These are phyloP conservation scores for Cercospora brassicicola DNA, from an alignment of 2,329 filamentous ascomycete genomes.

Conservation along the genomic window DNA sequence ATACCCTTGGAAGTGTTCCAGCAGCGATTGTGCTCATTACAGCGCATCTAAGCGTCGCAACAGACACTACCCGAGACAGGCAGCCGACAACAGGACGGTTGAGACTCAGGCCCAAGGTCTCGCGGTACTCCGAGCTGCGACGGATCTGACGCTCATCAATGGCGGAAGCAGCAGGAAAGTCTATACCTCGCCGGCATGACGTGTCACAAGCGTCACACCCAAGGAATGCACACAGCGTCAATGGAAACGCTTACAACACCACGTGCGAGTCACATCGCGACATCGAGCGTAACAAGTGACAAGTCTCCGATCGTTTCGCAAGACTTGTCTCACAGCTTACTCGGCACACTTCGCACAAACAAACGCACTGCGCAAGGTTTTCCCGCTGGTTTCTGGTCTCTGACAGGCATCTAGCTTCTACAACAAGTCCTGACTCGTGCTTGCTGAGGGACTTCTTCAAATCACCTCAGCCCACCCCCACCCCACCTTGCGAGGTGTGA, in stretches of 20 bases:
- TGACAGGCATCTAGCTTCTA: constrained; percentile 12
- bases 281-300: not conserved
- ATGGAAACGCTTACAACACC: constrained; percentile 4
- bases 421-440: not conserved
- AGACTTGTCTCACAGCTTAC: constrained; percentile 10
- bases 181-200: constrained; percentile 12
- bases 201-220: constrained; percentile 6
- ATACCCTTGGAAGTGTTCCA: constrained; percentile 29
- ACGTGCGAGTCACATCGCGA: constrained; percentile 8
- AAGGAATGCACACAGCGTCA: constrained; percentile 2
- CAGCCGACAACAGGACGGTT: constrained; percentile 66
- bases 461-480: not conserved
- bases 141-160: constrained; percentile 50
- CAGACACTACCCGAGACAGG: constrained; percentile 50
- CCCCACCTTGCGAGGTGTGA: no score
- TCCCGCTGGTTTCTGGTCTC: not conserved
- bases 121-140: constrained; percentile 67
- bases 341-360: not conserved
- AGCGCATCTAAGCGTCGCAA: not conserved
- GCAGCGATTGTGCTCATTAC: constrained; percentile 14
- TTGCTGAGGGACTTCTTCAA: not conserved
- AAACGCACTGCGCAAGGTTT: not conserved
- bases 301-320: not conserved
- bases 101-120: constrained; percentile 86
- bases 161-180: constrained; percentile 30